Evolutionary conservation across 2,329 filamentous ascomycete genomes (phyloP).

Genomic region (Ophiostoma australiae): DNA sequence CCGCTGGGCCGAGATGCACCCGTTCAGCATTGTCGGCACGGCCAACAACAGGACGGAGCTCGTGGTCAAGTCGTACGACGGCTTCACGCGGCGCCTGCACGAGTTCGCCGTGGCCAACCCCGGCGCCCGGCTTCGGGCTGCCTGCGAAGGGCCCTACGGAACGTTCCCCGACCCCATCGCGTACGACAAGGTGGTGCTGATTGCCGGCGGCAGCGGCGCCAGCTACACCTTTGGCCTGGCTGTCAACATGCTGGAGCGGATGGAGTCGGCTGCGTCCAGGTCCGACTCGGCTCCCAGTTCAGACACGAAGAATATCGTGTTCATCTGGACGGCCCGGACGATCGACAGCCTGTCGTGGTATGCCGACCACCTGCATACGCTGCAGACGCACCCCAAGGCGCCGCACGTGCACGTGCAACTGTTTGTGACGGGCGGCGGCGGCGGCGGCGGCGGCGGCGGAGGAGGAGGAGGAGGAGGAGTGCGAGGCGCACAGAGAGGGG

Average conservation of each 20-base stretch:
- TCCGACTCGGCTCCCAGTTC: too few species aligned
- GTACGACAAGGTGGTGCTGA: conserved; percentile 53
- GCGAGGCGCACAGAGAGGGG: too few species aligned
- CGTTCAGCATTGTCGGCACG: conserved; percentile 55
- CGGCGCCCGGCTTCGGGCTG: conserved; percentile 35
- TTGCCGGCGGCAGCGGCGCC: conserved; percentile 58
- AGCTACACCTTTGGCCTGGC: conserved; percentile 53
- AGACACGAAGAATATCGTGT: not conserved
- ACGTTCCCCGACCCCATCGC: conserved; percentile 47
- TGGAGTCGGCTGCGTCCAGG: conserved; percentile 32
- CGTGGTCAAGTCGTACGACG: not conserved
- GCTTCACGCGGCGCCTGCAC: not conserved
- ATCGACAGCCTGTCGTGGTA: not conserved
- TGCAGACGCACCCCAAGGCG: not conserved
- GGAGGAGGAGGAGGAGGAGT: too few species aligned
- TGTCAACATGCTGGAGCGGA: conserved; percentile 42
- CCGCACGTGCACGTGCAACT: not conserved
- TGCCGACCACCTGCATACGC: not conserved
- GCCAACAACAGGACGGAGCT: not conserved
- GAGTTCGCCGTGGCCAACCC: not conserved
- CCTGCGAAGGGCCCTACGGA: conserved; percentile 57
- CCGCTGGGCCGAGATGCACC: conserved; percentile 55
- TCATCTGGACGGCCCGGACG: not conserved
- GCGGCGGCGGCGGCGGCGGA: too few species aligned
- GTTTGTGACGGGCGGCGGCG: not conserved